Evolutionary conservation across 2,329 filamentous ascomycete genomes (phyloP).

Genomic region (Cladosporium sp.): DNA sequence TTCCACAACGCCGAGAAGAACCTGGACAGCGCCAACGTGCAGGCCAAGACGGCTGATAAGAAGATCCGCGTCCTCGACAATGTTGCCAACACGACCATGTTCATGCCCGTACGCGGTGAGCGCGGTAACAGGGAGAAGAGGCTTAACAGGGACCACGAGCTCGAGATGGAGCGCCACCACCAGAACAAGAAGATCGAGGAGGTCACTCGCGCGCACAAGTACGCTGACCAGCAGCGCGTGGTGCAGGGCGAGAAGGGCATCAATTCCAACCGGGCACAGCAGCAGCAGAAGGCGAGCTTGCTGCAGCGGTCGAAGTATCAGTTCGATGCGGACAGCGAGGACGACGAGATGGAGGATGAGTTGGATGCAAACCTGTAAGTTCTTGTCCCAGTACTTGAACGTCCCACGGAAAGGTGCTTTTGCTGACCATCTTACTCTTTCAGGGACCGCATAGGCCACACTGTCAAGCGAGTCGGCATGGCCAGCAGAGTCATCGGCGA

Average conservation of each 20-base stretch:
- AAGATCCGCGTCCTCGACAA: constrained; percentile 82
- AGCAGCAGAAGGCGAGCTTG: constrained; percentile 34
- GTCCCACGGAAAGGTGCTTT: constrained; percentile 14
- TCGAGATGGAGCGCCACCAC: constrained; percentile 3
- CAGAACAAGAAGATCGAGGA: constrained; percentile 34
- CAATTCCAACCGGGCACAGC: constrained; percentile 40
- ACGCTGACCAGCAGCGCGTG: constrained; percentile 53
- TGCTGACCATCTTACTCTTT: constrained; percentile 44
- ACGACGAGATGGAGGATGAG: constrained; percentile 54
- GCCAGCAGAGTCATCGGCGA: constrained; percentile 67
- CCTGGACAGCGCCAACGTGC: constrained; percentile 65
- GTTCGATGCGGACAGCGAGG: constrained; percentile 68
- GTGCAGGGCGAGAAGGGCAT: constrained; percentile 50
- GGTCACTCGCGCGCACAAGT: constrained; percentile 52
- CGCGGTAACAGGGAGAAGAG: constrained; percentile 56
- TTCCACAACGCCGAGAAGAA: constrained; percentile 78
- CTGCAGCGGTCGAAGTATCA: constrained; percentile 62
- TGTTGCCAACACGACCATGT: constrained; percentile 62
- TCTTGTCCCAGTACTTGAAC: too few species aligned
- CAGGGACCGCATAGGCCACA: constrained; percentile 56
- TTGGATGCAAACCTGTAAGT: constrained; percentile 35
- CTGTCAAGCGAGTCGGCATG: constrained; percentile 64
- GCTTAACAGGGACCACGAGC: constrained; percentile 14
- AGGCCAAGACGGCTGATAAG: constrained; percentile 37
- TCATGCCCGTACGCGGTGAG: constrained; percentile 49